phyloP scores from a whole-genome alignment of 2,329 filamentous ascomycete species.

The Dothistroma pini region DNA sequence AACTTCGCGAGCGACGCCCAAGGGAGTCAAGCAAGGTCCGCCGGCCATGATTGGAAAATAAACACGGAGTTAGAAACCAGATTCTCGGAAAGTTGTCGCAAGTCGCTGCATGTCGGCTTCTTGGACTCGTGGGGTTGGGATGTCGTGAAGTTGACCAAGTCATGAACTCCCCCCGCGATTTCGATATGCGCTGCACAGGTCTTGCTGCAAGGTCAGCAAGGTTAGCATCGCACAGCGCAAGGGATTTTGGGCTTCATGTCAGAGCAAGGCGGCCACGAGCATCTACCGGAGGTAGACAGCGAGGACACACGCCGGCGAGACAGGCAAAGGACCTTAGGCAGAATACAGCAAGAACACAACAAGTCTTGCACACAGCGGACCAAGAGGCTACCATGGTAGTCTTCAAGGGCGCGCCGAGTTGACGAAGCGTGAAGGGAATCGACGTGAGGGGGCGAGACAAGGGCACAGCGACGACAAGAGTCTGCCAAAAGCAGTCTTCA shows the following conservation, averaged over 20 bases:
- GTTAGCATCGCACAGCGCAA: neutral
- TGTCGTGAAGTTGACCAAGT: no score
- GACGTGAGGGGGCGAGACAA: neutral
- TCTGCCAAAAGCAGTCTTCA: constrained; percentile 2
- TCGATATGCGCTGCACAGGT: neutral
- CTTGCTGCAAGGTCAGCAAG: neutral
- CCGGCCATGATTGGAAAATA: neutral
- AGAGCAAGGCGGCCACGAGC: neutral
- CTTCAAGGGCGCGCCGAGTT: neutral
- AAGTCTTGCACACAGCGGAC: neutral
- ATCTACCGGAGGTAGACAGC: neutral
- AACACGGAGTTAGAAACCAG: neutral
- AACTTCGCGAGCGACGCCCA: neutral
- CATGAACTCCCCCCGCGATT: neutral
- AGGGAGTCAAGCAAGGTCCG: neutral
- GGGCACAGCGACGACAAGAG: constrained; percentile 1
- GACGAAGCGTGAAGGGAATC: neutral
- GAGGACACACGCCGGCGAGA: neutral
- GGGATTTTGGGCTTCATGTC: neutral
- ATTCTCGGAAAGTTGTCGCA: no score
- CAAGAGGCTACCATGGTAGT: constrained; percentile 3
- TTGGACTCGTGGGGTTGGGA: no score
- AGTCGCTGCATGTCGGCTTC: no score
- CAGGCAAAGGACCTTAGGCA: neutral
- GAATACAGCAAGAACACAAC: neutral